These are phyloP conservation scores for Rhodamnia rubescens DNA, from an alignment of 345 rosid genomes.

Conservation along the genomic window DNA sequence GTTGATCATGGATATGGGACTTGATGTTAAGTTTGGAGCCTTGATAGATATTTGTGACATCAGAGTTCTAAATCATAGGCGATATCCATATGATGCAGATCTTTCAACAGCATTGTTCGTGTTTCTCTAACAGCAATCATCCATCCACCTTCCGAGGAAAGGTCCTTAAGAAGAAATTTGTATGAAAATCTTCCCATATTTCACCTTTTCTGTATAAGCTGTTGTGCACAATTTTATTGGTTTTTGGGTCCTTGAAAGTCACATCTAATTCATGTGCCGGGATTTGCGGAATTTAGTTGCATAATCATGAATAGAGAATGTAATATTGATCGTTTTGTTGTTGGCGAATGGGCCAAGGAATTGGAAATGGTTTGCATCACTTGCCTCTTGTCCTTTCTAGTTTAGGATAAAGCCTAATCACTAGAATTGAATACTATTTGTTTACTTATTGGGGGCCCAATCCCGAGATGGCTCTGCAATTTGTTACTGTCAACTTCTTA, in stretches of 20 bases:
- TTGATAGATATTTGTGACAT: not conserved
- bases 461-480: not conserved
- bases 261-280: not conserved
- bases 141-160: not conserved
- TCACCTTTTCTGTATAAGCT: not conserved
- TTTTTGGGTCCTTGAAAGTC: not conserved
- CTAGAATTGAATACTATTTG: not conserved
- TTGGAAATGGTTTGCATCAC: not conserved
- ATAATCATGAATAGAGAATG: not conserved
- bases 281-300: not conserved
- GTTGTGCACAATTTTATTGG: not conserved
- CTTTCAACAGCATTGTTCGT: not conserved
- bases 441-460: not conserved
- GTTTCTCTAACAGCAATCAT: not conserved
- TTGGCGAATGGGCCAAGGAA: not conserved
- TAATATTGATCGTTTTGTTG: not conserved
- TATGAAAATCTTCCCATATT: not conserved
- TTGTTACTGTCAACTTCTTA: not conserved
- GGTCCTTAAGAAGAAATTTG: not conserved
- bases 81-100: not conserved
- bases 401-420: not conserved
- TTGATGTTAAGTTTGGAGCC: not conserved
- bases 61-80: not conserved
- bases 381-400: not conserved
- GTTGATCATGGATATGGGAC: not conserved